Evolutionary conservation across 352 stramenopile genomes (phyloP), one percentile per base, ranked within the genome.

Genomic region (Peronospora belbahrii): DNA sequence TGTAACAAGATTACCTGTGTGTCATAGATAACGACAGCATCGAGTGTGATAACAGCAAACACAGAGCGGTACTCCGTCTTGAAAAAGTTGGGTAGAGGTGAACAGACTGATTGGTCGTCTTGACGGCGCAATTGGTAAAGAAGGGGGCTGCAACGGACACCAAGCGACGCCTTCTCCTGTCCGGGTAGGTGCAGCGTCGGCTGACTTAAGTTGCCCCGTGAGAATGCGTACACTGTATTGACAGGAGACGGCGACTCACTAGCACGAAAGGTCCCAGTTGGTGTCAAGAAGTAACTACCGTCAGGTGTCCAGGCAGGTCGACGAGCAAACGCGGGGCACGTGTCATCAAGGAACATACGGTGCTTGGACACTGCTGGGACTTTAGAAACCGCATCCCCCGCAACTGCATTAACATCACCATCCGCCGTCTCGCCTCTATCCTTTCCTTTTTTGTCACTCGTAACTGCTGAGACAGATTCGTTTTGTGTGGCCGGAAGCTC

Each of bases 11-110:
- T 22, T 56, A 89, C 76, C 74, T 97, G 73, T 4, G 95, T 97
- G 59, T 98, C 94, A 63, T 98, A 97, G 45, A 98, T 78, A n/a
- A 97, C 61, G 20, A 98, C 79, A 0, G 80, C 79, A 43, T 98
- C 88, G 24, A 96, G 71, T 19, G 92, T 97, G 24, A 97, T 77
- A 11, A 98, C 85, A 20, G 89, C 88, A 70, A 98, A 97, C 22
- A 98, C 61, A 23, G 81, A 84, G 34, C 87, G 78, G 37, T 90
- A 76, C 8, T 76, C 55, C 18, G 81, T 82, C 53, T 78, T 77
- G 44, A 93, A 97, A 30, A 95, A 67, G 46, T 88, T 91, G 25
- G 17, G 40, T 13, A 41, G 20, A 23, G 41, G 27, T 23, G 42
- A 34, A 2, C 37, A 23, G 6, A 19, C 36, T 2, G 35, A 18